Percentiles rank a stretch among this genome's conserved stretches.
Evolutionary conservation across 306 rosid genomes (phyloP).

Genomic region (Malus orientalis): DNA sequence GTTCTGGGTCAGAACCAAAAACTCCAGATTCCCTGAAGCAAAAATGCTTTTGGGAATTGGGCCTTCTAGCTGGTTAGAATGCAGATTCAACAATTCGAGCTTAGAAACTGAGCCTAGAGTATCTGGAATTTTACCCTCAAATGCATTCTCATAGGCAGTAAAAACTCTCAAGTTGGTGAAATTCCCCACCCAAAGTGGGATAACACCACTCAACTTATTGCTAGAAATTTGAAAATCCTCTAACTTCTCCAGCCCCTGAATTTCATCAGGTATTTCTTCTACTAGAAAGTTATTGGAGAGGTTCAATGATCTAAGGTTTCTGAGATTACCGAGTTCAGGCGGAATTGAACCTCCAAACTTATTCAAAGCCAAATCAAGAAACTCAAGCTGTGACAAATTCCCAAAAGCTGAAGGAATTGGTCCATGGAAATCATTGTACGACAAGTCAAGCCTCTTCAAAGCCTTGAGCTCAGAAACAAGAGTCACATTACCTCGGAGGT

Average conservation of each 20-base stretch:
- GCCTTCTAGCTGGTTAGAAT: slow-evolving; percentile 83
- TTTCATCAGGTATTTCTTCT: slow-evolving; percentile 74
- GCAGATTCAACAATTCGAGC: slow-evolving; percentile 81
- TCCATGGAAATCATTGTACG: slow-evolving; percentile 71
- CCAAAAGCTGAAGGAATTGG: slow-evolving; percentile 63
- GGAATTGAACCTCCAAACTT: slow-evolving; percentile 79
- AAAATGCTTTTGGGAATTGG: slow-evolving; percentile 76
- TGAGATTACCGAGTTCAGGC: slow-evolving; percentile 60
- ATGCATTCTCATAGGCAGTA: slow-evolving; percentile 82
- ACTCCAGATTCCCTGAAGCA: slow-evolving; percentile 63
- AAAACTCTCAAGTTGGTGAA: slow-evolving; percentile 65
- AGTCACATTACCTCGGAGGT: slow-evolving; percentile 79
- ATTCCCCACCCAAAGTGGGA: slow-evolving; percentile 84
- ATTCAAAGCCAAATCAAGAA: slow-evolving; percentile 79
- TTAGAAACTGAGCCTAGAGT: slow-evolving; percentile 61
- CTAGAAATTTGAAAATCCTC: slow-evolving; percentile 77
- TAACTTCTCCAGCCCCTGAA: slow-evolving; percentile 51
- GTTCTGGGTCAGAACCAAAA: slow-evolving; percentile 87
- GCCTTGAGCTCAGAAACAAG: slow-evolving; percentile 73
- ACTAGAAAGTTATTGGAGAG: slow-evolving; percentile 71
- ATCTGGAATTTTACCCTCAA: slow-evolving; percentile 71
- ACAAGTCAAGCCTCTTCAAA: slow-evolving; percentile 80
- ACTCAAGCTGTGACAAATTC: slow-evolving; percentile 65
- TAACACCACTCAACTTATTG: slow-evolving; percentile 68
- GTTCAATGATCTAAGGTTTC: slow-evolving; percentile 70